These are phyloP conservation scores for Apophysomyces ossiformis DNA, from an alignment of 371 early-diverging fungal species.

Conservation along the genomic window DNA sequence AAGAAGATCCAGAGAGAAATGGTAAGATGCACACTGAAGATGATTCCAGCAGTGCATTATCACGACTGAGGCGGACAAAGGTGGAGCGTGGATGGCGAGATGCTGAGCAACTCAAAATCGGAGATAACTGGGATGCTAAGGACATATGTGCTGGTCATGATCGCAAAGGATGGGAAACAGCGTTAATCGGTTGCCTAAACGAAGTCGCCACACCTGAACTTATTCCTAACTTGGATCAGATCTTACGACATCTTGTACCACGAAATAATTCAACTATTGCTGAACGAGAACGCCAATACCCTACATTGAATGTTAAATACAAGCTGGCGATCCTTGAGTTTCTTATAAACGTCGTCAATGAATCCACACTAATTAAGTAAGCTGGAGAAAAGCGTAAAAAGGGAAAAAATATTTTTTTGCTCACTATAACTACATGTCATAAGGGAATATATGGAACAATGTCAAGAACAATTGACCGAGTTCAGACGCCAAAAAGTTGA, in stretches of 20 bases:
- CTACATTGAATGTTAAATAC: slow-evolving; percentile 35
- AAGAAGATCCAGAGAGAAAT: slow-evolving; percentile 15
- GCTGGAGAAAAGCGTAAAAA: neutral
- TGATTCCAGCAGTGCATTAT: slow-evolving; percentile 14
- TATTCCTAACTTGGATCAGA: slow-evolving; percentile 41
- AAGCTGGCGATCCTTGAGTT: slow-evolving; percentile 49
- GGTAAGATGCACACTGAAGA: slow-evolving; percentile 14
- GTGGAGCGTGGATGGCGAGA: slow-evolving; percentile 47
- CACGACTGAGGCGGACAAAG: slow-evolving; percentile 20
- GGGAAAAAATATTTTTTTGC: too few species aligned
- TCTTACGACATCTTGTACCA: slow-evolving; percentile 47
- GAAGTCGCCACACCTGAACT: slow-evolving; percentile 51
- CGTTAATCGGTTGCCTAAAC: slow-evolving; percentile 51
- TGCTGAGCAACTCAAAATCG: slow-evolving; percentile 34
- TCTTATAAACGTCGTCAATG: slow-evolving; percentile 47
- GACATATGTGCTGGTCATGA: slow-evolving; percentile 37
- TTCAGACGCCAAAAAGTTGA: slow-evolving; percentile 71
- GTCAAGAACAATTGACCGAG: slow-evolving; percentile 67
- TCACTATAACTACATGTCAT: neutral
- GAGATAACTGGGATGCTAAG: slow-evolving; percentile 46
- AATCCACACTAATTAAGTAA: slow-evolving; percentile 50
- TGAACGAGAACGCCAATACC: slow-evolving; percentile 51
- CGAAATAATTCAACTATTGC: slow-evolving; percentile 36
- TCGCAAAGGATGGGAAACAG: slow-evolving; percentile 51
- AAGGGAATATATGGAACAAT: slow-evolving; percentile 72